phyloP scores from a whole-genome alignment of 1,284 basidiomycete genomes.

The Ustilago crameri region DNA sequence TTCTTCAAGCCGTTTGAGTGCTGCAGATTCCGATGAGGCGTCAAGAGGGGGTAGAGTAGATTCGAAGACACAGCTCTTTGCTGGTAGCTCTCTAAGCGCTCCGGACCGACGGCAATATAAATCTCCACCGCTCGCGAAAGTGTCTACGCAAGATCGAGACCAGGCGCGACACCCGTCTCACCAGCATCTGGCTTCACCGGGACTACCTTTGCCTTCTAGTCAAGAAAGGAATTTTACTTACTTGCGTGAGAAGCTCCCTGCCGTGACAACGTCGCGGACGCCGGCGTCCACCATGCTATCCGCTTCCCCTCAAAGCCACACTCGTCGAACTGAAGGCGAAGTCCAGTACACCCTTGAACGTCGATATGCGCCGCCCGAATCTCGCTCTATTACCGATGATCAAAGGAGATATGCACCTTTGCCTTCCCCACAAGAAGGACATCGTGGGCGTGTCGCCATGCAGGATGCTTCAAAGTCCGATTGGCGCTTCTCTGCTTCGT shows the following conservation, averaged over 20 bases:
- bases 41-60: too few relatives aligned
- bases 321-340: too few relatives aligned
- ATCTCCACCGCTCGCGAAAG: background rate
- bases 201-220: background rate
- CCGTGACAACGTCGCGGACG: background rate
- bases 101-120: too few relatives aligned
- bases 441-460: background rate
- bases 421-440: background rate
- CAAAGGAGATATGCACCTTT: too few relatives aligned
- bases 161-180: background rate
- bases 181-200: conserved; percentile 1
- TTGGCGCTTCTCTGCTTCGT: background rate
- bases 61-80: too few relatives aligned
- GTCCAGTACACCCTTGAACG: too few relatives aligned
- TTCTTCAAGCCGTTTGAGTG: background rate
- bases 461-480: too few relatives aligned
- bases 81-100: too few relatives aligned
- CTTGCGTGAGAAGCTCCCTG: conserved; percentile 5
- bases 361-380: too few relatives aligned
- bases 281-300: too few relatives aligned
- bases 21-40: background rate
- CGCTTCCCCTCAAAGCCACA: too few relatives aligned
- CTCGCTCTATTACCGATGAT: too few relatives aligned
- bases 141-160: background rate
- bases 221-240: conserved; percentile 20